Percentiles rank a stretch among this genome's conserved stretches.
Conservation (phyloP, 441 rosid species). For the Mallotus japonicus region DNA sequence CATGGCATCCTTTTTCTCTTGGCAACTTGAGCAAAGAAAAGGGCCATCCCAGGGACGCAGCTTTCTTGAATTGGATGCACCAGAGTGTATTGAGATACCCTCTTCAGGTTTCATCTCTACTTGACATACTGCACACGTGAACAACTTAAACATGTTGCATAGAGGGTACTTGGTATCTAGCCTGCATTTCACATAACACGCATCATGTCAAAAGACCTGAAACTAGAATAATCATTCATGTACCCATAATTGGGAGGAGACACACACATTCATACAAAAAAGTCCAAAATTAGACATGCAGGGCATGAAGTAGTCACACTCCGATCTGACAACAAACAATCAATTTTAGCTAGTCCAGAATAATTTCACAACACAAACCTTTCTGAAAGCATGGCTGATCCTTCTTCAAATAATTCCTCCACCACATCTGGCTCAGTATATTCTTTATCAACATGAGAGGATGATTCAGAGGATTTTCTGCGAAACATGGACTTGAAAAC, state of each 20-base stretch:
- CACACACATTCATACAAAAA: not conserved
- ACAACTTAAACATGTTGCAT: conserved; percentile 96
- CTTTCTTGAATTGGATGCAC: conserved; percentile 53
- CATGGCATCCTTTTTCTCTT: conserved; percentile 96
- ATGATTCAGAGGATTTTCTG: conserved; percentile 62
- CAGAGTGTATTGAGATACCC: conserved; percentile 88
- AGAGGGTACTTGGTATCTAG: conserved; percentile 87
- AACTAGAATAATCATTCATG: not conserved
- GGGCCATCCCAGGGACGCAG: conserved; percentile 99
- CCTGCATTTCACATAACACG: conserved; percentile 51
- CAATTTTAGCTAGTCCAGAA: conserved; percentile 10
- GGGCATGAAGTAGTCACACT: not conserved
- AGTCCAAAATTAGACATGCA: conserved; percentile 9
- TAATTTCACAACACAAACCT: conserved; percentile 52
- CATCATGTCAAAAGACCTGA: conserved; percentile 17
- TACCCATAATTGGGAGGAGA: not conserved
- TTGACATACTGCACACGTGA: conserved; percentile 95
- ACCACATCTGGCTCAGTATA: conserved; percentile 71
- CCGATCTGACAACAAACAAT: conserved; percentile 4
- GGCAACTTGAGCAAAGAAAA: conserved; percentile 95
- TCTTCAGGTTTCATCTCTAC: conserved; percentile 94
- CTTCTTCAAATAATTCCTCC: conserved; percentile 90
- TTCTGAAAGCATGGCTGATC: conserved; percentile 97
- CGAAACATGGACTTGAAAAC: conserved; percentile 86
- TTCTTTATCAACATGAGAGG: conserved; percentile 67